Conservation (phyloP, 2,329 filamentous ascomycete genomes). For the Lasiodiplodia theobromae region DNA sequence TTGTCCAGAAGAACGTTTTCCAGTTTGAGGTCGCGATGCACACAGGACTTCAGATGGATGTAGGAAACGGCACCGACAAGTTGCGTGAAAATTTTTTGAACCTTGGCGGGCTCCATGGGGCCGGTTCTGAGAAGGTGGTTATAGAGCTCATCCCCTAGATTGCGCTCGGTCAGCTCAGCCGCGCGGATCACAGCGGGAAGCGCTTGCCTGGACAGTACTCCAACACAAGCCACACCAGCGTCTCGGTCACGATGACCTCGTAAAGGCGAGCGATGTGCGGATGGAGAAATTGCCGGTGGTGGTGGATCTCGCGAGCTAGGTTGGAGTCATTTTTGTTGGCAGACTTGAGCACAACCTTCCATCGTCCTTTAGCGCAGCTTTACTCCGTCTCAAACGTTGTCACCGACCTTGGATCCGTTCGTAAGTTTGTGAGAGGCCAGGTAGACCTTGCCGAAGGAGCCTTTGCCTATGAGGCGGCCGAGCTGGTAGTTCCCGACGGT, state of each 20-base stretch:
- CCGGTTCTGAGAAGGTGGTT: slow-evolving; percentile 92
- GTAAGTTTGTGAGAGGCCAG: slow-evolving; percentile 95
- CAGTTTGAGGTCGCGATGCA: slow-evolving; percentile 94
- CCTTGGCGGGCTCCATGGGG: slow-evolving; percentile 81
- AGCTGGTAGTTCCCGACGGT: slow-evolving; percentile 95
- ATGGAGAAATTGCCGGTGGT: slow-evolving; percentile 96
- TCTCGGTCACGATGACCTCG: slow-evolving; percentile 97
- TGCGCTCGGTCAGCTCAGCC: slow-evolving; percentile 21
- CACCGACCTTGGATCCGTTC: slow-evolving; percentile 89
- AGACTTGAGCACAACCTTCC: slow-evolving; percentile 94
- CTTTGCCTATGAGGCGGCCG: slow-evolving; percentile 92
- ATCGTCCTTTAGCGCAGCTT: slow-evolving; percentile 32
- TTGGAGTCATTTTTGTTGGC: slow-evolving; percentile 96
- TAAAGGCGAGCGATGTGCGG: slow-evolving; percentile 96
- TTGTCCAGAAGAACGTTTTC: slow-evolving; percentile 97
- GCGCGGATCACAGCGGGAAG: not conserved
- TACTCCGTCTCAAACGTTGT: not conserved
- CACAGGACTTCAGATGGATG: slow-evolving; percentile 92
- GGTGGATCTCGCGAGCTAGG: slow-evolving; percentile 95
- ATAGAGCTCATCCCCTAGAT: slow-evolving; percentile 89
- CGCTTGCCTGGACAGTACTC: slow-evolving; percentile 89
- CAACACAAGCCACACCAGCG: slow-evolving; percentile 91
- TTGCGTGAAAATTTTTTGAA: slow-evolving; percentile 95
- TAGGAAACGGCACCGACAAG: slow-evolving; percentile 94
- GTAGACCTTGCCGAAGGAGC: slow-evolving; percentile 98